Conservation (phyloP, 1,284 basidiomycete genomes). For the Termitomyces sp. region DNA sequence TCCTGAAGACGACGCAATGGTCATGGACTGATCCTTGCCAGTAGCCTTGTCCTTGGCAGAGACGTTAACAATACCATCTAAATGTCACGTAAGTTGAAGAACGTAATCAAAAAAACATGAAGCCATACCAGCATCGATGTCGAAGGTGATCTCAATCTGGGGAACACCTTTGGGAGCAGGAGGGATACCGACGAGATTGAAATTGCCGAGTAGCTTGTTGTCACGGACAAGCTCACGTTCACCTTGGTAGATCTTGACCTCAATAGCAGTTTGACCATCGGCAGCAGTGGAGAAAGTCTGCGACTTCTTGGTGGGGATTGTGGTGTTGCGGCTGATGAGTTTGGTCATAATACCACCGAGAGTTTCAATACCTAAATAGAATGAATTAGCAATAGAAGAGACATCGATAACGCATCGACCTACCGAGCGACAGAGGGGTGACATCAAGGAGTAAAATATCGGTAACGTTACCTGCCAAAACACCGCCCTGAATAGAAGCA, state of each 20-base stretch:
- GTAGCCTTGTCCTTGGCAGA: conserved; percentile 97
- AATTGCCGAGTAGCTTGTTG: conserved; percentile 99
- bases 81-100: background rate
- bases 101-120: too few species aligned
- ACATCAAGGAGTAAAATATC: conserved; percentile 96
- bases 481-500: conserved; percentile 92
- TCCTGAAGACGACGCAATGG: conserved; percentile 95
- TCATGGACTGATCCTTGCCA: conserved; percentile 95
- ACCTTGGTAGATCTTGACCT: conserved; percentile 98
- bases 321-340: conserved; percentile 94
- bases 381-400: background rate
- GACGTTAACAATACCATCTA: conserved; percentile 95
- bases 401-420: conserved; percentile 15
- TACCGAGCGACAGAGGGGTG: conserved; percentile 88
- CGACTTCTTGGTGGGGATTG: conserved; percentile 99
- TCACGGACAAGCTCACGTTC: conserved; percentile 97
- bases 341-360: conserved; percentile 99
- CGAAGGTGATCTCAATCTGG: conserved; percentile 98
- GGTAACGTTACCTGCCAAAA: conserved; percentile 92
- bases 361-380: conserved; percentile 75
- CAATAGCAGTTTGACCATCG: conserved; percentile 92
- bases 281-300: conserved; percentile 98
- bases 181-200: conserved; percentile 97
- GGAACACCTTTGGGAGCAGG: conserved; percentile 98
- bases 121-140: conserved; percentile 86